Evolutionary conservation across 2,329 filamentous ascomycete genomes (phyloP).

Genomic region (Fusarium sp.): DNA sequence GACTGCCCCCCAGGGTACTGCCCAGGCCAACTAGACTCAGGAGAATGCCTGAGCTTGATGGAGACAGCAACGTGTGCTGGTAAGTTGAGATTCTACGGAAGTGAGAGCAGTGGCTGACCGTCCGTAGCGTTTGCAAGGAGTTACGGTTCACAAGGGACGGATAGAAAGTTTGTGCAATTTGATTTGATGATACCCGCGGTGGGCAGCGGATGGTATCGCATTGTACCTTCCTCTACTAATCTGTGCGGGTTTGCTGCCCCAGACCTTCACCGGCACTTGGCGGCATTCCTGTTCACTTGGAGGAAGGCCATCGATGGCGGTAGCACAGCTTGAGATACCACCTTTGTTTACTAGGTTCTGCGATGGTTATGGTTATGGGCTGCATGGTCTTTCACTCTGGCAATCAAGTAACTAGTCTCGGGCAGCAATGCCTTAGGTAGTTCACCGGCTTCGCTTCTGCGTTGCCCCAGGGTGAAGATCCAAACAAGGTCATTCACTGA

Average conservation of each 20-base stretch:
- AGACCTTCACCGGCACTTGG: neutral
- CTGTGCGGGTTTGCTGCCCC: neutral
- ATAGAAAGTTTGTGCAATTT: neutral
- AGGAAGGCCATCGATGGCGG: neutral
- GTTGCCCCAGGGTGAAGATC: neutral
- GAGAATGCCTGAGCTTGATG: neutral
- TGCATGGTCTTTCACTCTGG: neutral
- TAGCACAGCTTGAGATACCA: neutral
- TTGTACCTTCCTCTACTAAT: neutral
- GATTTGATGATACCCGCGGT: neutral
- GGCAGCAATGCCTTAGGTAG: neutral
- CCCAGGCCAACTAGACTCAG: neutral
- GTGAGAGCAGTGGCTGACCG: neutral
- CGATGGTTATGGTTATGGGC: neutral
- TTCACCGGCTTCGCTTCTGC: neutral
- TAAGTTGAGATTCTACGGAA: neutral
- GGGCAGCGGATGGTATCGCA: too few relatives aligned
- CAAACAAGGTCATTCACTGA: neutral
- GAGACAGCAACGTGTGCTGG: neutral
- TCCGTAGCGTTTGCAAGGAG: neutral
- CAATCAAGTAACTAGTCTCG: neutral
- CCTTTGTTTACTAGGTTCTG: neutral
- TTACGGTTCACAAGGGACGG: neutral
- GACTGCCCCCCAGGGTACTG: too few relatives aligned
- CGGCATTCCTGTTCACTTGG: neutral